phyloP scores from a whole-genome alignment of 495 filamentous ascomycete genomes.

The Sporormia fimetaria region DNA sequence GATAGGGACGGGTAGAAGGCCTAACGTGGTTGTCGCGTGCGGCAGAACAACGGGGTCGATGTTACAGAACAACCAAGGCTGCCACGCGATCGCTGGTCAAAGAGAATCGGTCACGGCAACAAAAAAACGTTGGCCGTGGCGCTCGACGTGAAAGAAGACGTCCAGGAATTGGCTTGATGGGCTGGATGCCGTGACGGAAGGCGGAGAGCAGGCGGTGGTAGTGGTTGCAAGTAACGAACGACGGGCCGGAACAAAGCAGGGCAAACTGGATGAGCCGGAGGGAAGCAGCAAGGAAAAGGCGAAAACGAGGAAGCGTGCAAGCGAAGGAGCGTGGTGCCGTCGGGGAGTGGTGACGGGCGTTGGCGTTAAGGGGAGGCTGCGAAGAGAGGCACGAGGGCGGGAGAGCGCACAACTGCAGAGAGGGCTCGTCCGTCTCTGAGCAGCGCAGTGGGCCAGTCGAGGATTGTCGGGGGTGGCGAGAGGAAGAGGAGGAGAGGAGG shows the following conservation, averaged over 20 bases:
- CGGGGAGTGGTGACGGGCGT: conserved; percentile 2
- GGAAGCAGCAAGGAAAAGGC: no score
- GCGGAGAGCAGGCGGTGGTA: conserved; percentile 1
- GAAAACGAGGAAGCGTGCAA: no score
- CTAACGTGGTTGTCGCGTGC: no score
- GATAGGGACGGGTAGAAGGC: no score
- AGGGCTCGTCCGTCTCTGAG: no score
- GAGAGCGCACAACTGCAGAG: conserved; percentile 9
- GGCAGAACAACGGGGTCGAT: no score
- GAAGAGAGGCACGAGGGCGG: conserved; percentile 20
- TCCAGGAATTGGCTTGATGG: no score
- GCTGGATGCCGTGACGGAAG: no score
- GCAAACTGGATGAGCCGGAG: no score
- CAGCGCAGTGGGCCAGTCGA: conserved; percentile 18
- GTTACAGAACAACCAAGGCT: no score
- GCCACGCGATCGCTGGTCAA: no score
- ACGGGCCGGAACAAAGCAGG: conserved; percentile 1
- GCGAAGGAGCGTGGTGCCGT: conserved; percentile 19
- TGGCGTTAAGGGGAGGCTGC: neutral
- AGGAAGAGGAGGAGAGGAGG: neutral
- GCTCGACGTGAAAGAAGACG: conserved; percentile 7
- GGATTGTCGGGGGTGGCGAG: conserved; percentile 15
- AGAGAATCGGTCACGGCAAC: no score
- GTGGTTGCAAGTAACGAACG: conserved; percentile 12
- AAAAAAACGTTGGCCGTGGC: conserved; percentile 11